Conservation (phyloP, 768 basidiomycete species). For the Trametes villosa region DNA sequence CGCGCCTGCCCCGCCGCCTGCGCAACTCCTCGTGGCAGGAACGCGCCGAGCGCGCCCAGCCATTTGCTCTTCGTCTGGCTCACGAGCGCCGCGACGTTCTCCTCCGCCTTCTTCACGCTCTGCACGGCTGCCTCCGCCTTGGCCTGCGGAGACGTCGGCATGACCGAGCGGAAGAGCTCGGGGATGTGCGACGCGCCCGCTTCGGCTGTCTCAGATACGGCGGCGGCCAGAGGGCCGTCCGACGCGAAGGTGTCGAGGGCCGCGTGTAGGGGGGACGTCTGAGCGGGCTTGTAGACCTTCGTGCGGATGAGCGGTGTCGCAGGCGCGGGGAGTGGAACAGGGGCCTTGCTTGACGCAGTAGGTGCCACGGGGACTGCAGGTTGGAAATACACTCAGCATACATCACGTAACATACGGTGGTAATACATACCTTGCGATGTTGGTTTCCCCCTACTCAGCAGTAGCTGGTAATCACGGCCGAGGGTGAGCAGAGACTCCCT, state of each 20-base stretch:
- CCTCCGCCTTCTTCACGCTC: constrained; percentile 33
- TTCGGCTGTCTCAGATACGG: constrained; percentile 54
- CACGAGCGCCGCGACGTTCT: constrained; percentile 27
- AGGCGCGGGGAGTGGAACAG: constrained; percentile 44
- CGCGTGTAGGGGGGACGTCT: constrained; percentile 53
- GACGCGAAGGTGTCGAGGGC: constrained; percentile 63
- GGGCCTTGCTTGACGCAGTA: constrained; percentile 34
- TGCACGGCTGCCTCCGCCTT: constrained; percentile 29
- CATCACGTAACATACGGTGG: not conserved
- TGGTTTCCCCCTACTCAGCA: constrained; percentile 62
- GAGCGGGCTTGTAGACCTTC: constrained; percentile 49
- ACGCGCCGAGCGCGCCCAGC: constrained; percentile 27
- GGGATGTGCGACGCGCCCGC: constrained; percentile 52
- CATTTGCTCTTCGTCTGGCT: constrained; percentile 20
- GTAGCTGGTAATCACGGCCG: constrained; percentile 69
- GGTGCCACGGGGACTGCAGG: constrained; percentile 30
- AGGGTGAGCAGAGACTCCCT: constrained; percentile 64
- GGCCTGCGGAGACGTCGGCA: constrained; percentile 21
- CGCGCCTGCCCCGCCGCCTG: constrained; percentile 33
- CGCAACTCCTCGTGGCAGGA: constrained; percentile 39
- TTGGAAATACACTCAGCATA: not conserved
- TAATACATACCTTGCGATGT: constrained; percentile 31
- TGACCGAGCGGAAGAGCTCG: constrained; percentile 52
- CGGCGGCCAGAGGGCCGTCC: constrained; percentile 47
- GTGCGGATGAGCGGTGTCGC: constrained; percentile 42